Conservation (phyloP, 768 basidiomycete genomes). For the Strobilomyces echinocephalus region DNA sequence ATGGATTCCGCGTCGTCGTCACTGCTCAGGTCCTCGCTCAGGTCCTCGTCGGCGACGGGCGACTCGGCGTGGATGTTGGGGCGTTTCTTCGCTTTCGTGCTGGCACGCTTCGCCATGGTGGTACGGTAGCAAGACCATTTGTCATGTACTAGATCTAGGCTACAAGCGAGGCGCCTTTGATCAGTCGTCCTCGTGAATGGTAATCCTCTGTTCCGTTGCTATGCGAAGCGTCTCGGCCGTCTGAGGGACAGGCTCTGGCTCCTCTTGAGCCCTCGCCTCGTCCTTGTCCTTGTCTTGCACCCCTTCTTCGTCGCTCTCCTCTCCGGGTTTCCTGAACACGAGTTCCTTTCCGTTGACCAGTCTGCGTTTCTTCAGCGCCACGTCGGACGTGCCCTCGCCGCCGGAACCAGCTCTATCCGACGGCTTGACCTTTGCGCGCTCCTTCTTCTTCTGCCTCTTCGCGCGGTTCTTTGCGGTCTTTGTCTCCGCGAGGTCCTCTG, state of each 20-base stretch:
- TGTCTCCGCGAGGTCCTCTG: slow-evolving; percentile 67
- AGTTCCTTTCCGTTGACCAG: slow-evolving; percentile 76
- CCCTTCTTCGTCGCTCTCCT: slow-evolving; percentile 36
- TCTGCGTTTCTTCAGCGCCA: slow-evolving; percentile 72
- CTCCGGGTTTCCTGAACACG: slow-evolving; percentile 49
- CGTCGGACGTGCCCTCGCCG: slow-evolving; percentile 30
- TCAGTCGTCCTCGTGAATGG: slow-evolving; percentile 51
- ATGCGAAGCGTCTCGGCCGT: slow-evolving; percentile 16
- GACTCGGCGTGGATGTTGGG: slow-evolving; percentile 1
- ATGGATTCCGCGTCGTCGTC: slow-evolving; percentile 19
- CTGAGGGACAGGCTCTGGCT: slow-evolving; percentile 1
- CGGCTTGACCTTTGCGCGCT: slow-evolving; percentile 48
- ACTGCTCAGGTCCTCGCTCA: slow-evolving; percentile 11
- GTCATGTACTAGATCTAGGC: not conserved
- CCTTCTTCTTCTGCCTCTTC: slow-evolving; percentile 91
- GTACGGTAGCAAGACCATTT: not conserved
- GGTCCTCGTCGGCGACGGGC: slow-evolving; percentile 4
- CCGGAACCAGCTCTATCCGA: slow-evolving; percentile 26
- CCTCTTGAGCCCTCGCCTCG: not conserved
- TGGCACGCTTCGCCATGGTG: slow-evolving; percentile 17
- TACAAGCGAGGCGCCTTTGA: not conserved
- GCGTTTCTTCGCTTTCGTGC: slow-evolving; percentile 3
- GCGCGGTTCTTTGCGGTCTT: slow-evolving; percentile 96
- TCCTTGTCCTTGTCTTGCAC: slow-evolving; percentile 31
- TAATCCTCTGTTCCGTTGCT: slow-evolving; percentile 37